Base-by-base conservation (phyloP, 768 basidiomycete genomes). In the Leccinum obscurum region DNA sequence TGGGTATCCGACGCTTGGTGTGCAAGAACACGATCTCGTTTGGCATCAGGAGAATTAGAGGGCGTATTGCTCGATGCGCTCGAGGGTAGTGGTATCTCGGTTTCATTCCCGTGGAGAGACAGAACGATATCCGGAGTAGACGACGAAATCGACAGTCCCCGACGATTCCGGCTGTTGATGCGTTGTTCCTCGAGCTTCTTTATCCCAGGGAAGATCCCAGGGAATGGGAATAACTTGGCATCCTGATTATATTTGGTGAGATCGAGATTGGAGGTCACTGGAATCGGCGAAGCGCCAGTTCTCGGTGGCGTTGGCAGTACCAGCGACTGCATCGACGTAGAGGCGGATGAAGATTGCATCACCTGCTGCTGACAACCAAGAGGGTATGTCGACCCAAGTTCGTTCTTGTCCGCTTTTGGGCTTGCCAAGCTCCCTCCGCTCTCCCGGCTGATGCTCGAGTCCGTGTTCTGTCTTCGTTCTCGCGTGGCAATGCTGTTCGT, bases 201-300 rank as follows among this genome's bases (percentile, higher is more conserved):
- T 73, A 94, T 88, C 39, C 92, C 93, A 26, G 92, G 93, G 81
- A 96, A 95, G 74, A 94, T 88, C 44, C 92, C 93, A 26, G 92
- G 93, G 81, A 96, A 95, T 1, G 95, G 93, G 74, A 89, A 90
- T 37, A 97, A 79, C 71, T 98, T 98, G 34, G 83, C 72, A 59
- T 83, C 81, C 55, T 66, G 67, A 63, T 85, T 85, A 74, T 90
- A 95, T 75, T 82, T 91, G 30, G 80, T 79, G 70, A 87, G 74
- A 74, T 93, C 92, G 32, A 83, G 83, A 14, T 85, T 80, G 28
- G 89, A 87, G 11, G 86, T 83, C 17, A 86, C 83, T 44, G 93
- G 93, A 39, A 94, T 84, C n/a, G 91, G 89, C 8, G 92, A 93
- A 11, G 83, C 81, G 39, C 82, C 84, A 50, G 82, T 79, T 59